Evolutionary conservation across 2,329 filamentous ascomycete species (phyloP).

Genomic region (Aspergillus bombycis): DNA sequence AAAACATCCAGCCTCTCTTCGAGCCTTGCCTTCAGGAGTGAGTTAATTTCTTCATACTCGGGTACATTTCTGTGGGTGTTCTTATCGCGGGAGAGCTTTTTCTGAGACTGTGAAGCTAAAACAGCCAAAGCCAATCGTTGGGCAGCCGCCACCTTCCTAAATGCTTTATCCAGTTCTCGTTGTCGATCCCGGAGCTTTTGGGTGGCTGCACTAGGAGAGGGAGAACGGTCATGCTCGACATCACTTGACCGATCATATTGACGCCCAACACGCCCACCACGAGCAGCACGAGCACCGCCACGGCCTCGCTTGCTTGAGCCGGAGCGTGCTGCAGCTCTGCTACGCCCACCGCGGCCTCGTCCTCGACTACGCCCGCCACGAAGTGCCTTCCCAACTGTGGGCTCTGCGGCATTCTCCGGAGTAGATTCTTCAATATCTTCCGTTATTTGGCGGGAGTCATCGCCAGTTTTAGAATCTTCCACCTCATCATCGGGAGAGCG

Average conservation of each 20-base stretch:
- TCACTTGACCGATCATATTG: conserved; percentile 34
- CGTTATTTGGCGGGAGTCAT: conserved; percentile 26
- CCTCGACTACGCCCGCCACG: conserved; percentile 36
- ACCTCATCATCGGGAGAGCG: conserved; percentile 21
- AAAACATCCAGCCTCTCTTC: conserved; percentile 33
- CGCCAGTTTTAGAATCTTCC: conserved; percentile 16
- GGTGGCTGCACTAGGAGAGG: conserved; percentile 40
- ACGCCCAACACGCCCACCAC: conserved; percentile 28
- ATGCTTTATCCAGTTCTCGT: conserved; percentile 46
- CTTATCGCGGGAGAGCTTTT: conserved; percentile 43
- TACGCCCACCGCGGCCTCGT: conserved; percentile 40
- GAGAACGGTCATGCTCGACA: conserved; percentile 35
- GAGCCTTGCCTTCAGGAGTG: conserved; percentile 33
- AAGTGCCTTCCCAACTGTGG: conserved; percentile 25
- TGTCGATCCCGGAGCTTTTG: conserved; percentile 46
- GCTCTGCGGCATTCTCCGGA: conserved; percentile 23
- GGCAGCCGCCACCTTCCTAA: conserved; percentile 44
- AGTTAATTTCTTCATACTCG: conserved; percentile 42
- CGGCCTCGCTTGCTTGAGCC: conserved; percentile 29
- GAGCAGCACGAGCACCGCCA: conserved; percentile 31
- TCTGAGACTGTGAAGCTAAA: conserved; percentile 43
- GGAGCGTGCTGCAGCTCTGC: conserved; percentile 30
- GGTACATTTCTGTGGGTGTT: conserved; percentile 44
- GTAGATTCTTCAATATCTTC: conserved; percentile 28
- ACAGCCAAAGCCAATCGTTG: conserved; percentile 45